A percentile compares a stretch with the other conserved stretches of the same genome.
phyloP scores from a whole-genome alignment of 495 filamentous ascomycete genomes.

The Annulohypoxylon bovei region DNA sequence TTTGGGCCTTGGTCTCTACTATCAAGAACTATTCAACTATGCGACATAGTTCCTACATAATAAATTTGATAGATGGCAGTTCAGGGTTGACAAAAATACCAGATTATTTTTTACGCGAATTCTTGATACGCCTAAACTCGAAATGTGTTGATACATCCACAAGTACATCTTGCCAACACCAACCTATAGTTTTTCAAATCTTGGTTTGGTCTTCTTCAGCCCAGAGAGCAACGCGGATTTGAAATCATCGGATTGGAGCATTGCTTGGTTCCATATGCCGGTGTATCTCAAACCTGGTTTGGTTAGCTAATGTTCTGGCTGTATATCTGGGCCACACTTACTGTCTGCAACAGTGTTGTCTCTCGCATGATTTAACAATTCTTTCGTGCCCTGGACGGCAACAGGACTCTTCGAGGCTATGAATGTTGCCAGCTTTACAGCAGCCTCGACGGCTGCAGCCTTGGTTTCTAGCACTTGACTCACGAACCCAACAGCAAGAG shows the following conservation, averaged over 20 bases:
- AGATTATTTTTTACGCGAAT: neutral
- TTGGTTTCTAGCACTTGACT: slow-evolving; percentile 77
- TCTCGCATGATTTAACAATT: slow-evolving; percentile 85
- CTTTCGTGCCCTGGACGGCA: slow-evolving; percentile 92
- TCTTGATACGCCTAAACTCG: neutral
- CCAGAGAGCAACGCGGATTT: slow-evolving; percentile 76
- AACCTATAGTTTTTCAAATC: slow-evolving; percentile 83
- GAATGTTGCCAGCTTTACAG: slow-evolving; percentile 69
- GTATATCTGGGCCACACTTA: slow-evolving; percentile 50
- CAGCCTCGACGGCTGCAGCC: slow-evolving; percentile 67
- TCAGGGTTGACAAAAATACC: neutral
- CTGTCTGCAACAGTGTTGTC: slow-evolving; percentile 82
- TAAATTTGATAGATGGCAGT: neutral
- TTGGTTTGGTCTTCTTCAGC: slow-evolving; percentile 80
- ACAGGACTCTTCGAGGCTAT: slow-evolving; percentile 89
- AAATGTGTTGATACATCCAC: slow-evolving; percentile 14
- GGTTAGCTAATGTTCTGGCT: slow-evolving; percentile 13
- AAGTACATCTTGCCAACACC: neutral
- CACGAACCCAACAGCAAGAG: slow-evolving; percentile 83
- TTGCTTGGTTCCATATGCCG: slow-evolving; percentile 83
- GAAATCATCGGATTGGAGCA: slow-evolving; percentile 84
- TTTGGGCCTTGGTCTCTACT: neutral
- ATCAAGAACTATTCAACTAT: too few species aligned
- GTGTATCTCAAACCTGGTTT: slow-evolving; percentile 79
- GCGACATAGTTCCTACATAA: neutral